Evolutionary conservation across 371 early-diverging fungal species (phyloP), one percentile per base, ranked within the genome.

Genomic region (Mucor lusitanicus): DNA sequence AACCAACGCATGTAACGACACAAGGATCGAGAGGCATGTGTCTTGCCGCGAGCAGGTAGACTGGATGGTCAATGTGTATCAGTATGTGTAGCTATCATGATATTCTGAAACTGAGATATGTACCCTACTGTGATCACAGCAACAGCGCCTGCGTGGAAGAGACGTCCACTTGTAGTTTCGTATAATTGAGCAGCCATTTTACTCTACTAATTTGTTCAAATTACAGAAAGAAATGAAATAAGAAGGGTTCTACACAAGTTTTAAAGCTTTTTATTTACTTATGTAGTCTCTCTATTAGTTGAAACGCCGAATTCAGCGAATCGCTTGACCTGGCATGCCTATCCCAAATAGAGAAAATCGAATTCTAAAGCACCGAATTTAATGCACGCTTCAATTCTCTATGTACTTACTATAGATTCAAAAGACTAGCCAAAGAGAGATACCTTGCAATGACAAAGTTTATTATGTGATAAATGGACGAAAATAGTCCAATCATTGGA

Each of bases 1-100:
- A 98, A 79, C 99, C 99, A 99, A 40, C 90, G 87, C 65, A 98
- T 85, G 77, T 98, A 99, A 37, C 97, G 92, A 55, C 93, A 88
- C 12, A 97, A 79, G 62, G 97, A 95, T 40, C 94, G 82, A 19
- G 95, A 88, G 33, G 92, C 87, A 69, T 90, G 93, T 1, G 96
- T 95, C 71, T 95, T 95, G 50, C 96, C 96, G 48, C 96, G 88
- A n/a, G 95, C 95, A n/a, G 95, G 94, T 63, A 95, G 82, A 39
- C 92, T 91, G 27, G 53, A 23, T 2, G 60, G 33, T 35, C n/a
- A 46, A 46, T 19, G 40, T 40, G 17, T 17, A 4, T 40, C 40
- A 54, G 21, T 13, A 27, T 28, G 15, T 6, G 15, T 28, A 27
- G 13, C 3, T 28, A 13, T 12, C 54, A 54, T 54, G 50, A 50